Conservation (phyloP, 2,329 filamentous ascomycete genomes). For the Fusarium napiforme region DNA sequence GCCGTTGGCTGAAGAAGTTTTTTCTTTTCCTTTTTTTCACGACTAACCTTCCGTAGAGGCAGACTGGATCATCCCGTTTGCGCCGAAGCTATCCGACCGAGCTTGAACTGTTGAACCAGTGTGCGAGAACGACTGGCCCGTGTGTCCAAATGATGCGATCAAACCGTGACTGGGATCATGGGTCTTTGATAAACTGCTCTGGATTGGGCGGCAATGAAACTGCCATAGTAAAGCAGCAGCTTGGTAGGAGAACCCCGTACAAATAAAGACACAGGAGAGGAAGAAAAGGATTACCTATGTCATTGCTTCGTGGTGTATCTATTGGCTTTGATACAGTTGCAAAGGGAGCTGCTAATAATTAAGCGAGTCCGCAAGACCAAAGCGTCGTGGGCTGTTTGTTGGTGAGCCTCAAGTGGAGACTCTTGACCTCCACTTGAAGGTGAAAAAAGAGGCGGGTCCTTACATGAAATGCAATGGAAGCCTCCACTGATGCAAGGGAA, state of each 20-base stretch:
- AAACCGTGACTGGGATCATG: conserved; percentile 30
- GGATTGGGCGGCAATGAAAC: neutral
- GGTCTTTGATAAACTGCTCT: conserved; percentile 14
- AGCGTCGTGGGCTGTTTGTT: conserved; percentile 23
- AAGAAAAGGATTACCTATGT: neutral
- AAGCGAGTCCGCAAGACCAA: conserved; percentile 17
- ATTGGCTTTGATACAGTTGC: neutral
- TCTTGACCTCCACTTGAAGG: conserved; percentile 11
- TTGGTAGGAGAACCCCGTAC: conserved; percentile 7
- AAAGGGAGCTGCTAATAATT: neutral
- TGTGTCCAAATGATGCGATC: conserved; percentile 41
- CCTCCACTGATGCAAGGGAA: neutral
- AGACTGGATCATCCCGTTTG: neutral
- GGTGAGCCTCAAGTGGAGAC: conserved; percentile 40
- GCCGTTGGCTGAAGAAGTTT: conserved; percentile 14
- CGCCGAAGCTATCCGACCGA: conserved; percentile 25
- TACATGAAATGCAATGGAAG: conserved; percentile 11
- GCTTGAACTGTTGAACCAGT: conserved; percentile 13
- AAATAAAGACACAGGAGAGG: conserved; percentile 1
- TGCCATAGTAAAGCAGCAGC: conserved; percentile 12
- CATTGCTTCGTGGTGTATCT: conserved; percentile 2
- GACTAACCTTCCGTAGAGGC: neutral
- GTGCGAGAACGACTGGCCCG: conserved; percentile 46
- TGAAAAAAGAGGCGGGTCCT: conserved; percentile 15
- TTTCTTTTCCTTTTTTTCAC: neutral